These are phyloP conservation scores for Saturnispora dispora DNA, from an alignment of 805 yeast genomes.

Conservation along the genomic window DNA sequence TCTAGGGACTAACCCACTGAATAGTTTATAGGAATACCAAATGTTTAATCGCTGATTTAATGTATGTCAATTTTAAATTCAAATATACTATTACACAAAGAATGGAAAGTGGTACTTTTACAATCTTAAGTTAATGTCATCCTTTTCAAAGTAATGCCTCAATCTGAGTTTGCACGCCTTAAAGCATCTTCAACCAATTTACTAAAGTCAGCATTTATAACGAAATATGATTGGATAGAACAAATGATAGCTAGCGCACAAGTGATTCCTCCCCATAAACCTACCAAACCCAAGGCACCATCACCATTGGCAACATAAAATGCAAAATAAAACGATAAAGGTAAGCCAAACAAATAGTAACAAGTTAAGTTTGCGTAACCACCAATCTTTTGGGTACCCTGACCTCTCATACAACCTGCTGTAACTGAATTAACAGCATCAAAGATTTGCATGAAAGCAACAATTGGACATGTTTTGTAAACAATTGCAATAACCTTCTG, in stretches of 20 bases:
- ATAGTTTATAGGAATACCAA: background rate
- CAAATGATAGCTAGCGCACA: constrained; percentile 35
- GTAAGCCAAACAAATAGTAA: constrained; percentile 64
- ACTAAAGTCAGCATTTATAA: constrained; percentile 41
- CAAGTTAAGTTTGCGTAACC: constrained; percentile 44
- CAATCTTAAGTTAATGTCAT: background rate
- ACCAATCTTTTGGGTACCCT: constrained; percentile 49
- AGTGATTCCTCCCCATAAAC: constrained; percentile 31
- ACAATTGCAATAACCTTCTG: constrained; percentile 22
- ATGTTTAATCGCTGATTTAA: background rate
- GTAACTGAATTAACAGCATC: constrained; percentile 41
- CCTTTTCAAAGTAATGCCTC: background rate
- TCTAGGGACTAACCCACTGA: background rate
- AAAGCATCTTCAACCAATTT: constrained; percentile 41
- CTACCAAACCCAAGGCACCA: constrained; percentile 29
- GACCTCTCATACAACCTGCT: constrained; percentile 50
- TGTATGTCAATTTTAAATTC: background rate
- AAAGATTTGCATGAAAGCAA: constrained; percentile 35
- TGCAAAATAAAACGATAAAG: constrained; percentile 53
- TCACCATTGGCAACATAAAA: constrained; percentile 30
- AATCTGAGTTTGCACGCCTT: constrained; percentile 24
- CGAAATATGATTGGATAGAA: constrained; percentile 37
- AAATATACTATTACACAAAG: background rate
- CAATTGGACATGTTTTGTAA: constrained; percentile 22
- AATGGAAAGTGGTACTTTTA: background rate